Percentiles rank a stretch among this genome's conserved stretches.
phyloP scores from a whole-genome alignment of 2,329 filamentous ascomycete species.

The Fusarium drepaniforme region DNA sequence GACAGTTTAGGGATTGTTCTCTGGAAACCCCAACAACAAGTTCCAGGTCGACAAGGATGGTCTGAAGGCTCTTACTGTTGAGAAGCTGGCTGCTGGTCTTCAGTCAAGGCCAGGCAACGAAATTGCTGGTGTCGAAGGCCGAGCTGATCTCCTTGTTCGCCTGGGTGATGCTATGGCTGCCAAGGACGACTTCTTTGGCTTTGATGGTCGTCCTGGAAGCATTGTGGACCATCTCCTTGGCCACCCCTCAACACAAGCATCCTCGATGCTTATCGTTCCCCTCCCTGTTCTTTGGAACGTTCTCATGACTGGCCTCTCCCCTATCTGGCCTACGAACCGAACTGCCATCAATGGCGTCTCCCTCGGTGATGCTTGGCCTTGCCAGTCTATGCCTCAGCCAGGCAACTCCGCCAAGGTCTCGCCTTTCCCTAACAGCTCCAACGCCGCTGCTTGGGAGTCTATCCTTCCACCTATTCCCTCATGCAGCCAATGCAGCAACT shows the following conservation, averaged over 20 bases:
- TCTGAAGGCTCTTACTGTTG: constrained; percentile 78
- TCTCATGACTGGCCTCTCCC: constrained; percentile 86
- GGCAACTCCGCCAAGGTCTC: constrained; percentile 56
- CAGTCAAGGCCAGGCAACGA: constrained; percentile 86
- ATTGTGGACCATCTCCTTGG: constrained; percentile 96
- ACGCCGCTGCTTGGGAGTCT: constrained; percentile 70
- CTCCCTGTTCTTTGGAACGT: constrained; percentile 91
- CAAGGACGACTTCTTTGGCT: constrained; percentile 86
- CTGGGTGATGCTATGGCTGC: constrained; percentile 80
- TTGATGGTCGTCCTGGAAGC: constrained; percentile 87
- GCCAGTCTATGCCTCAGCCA: constrained; percentile 78
- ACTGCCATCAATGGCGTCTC: constrained; percentile 89
- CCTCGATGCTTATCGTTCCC: constrained; percentile 87
- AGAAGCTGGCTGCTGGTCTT: constrained; percentile 82
- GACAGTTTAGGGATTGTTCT: constrained; percentile 77
- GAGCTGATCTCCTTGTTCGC: constrained; percentile 81
- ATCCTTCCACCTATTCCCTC: constrained; percentile 89
- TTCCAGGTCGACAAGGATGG: constrained; percentile 91
- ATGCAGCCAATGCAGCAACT: constrained; percentile 91
- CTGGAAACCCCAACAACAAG: constrained; percentile 82
- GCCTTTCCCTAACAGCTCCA: constrained; percentile 41
- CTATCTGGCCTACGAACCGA: constrained; percentile 90
- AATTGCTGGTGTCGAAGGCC: constrained; percentile 86
- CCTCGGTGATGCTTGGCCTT: constrained; percentile 95
- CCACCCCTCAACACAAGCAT: constrained; percentile 89